Base-by-base conservation (phyloP, 225 moss, liverwort and hornwort species). In the Antitrichia curtipendula region DNA sequence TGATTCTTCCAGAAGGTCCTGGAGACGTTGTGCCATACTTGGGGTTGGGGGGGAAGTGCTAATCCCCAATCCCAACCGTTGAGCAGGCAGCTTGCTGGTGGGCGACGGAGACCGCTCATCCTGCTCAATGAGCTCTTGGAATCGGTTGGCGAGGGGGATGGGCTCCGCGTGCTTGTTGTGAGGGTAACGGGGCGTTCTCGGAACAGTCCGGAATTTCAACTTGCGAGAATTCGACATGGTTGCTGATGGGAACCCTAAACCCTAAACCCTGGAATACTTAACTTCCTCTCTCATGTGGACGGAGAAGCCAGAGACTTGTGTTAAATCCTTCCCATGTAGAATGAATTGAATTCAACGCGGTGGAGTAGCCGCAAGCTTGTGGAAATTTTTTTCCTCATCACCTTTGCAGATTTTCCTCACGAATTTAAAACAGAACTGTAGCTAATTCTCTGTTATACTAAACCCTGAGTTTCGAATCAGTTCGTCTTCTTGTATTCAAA, bases 111-210 rank as follows among this genome's bases (percentile, higher is more conserved):
- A 82, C 24, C 68, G 65, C 31, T 90, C 92, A 89, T 92, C 88
- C 84, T 92, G 91, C 82, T 92, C 90, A 50, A 93, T 80, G 32
- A 93, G 93, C 81, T 93, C 91, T 54, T 91, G 91, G 52, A 93
- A 93, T 72, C 83, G 90, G 76, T 83, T 91, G 58, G 91, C 93
- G n/a, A 93, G 90, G 38, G 90, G 91, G 28, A 93, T 89, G 72
- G 91, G 87, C 81, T 90, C 91, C 75, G 84, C 88, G 64, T 91
- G 87, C 89, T 87, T 88, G 71, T 75, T 89, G 83, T 85, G 76
- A 45, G 73, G 47, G 75, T 87, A 86, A 1, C 87, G 86, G 6
- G 88, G 83, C 17, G 91, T 79, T 85, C 90, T 87, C 57, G 91
- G 88, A 38, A 80, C 85, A 28, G 90, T 57, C 40, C 90, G 93